These are phyloP conservation scores for Avicennia marina DNA, from an alignment of 257 asterid species.

Conservation along the genomic window DNA sequence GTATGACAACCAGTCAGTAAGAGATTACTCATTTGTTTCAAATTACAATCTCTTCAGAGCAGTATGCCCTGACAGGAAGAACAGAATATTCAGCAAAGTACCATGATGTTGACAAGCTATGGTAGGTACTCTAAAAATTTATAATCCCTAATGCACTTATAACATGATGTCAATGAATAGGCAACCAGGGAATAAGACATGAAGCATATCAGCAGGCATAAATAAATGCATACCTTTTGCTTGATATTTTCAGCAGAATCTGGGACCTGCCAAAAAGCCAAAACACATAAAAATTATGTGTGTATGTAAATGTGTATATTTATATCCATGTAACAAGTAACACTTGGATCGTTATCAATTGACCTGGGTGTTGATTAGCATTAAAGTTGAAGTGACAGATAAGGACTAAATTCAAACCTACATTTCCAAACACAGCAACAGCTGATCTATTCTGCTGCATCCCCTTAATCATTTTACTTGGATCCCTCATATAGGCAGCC, in stretches of 20 bases:
- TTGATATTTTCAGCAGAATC: constrained; percentile 30
- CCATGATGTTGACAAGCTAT: constrained; percentile 1
- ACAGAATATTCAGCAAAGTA: not conserved
- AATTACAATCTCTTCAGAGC: constrained; percentile 1
- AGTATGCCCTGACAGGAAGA: not conserved
- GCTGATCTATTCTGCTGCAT: constrained; percentile 82
- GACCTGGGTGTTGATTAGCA: too few species aligned
- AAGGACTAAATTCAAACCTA: constrained; percentile 32
- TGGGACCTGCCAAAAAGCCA: constrained; percentile 45
- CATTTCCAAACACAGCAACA: constrained; percentile 80
- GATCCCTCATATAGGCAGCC: constrained; percentile 90
- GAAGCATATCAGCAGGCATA: not conserved
- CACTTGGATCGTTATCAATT: too few species aligned
- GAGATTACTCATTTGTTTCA: too few species aligned
- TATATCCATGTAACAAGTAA: not conserved
- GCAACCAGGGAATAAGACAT: not conserved
- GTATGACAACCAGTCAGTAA: too few species aligned
- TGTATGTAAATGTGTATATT: not conserved
- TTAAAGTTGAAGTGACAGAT: not conserved
- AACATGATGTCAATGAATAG: too few species aligned
- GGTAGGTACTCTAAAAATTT: not conserved
- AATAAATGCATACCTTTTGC: constrained; percentile 45
- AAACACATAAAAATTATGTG: constrained; percentile 11
- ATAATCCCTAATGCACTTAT: not conserved
- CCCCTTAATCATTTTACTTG: constrained; percentile 87